These are phyloP conservation scores for Saxophila tyrrhenica DNA, from an alignment of 495 filamentous ascomycete genomes.

Conservation along the genomic window DNA sequence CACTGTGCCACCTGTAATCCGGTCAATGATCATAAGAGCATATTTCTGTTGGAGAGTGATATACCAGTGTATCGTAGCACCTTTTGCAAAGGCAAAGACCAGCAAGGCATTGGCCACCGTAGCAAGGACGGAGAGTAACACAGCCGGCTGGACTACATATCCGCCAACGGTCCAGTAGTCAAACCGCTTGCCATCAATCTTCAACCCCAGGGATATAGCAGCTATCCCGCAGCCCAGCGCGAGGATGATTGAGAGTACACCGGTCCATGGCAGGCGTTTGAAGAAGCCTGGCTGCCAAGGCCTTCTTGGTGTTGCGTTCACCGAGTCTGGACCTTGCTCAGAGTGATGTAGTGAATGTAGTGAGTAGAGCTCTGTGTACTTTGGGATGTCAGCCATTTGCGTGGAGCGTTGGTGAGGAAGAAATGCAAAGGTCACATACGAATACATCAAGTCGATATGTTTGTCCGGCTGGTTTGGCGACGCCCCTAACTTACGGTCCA, in stretches of 20 bases:
- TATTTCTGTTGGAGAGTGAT: neutral
- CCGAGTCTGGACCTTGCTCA: too few relatives aligned
- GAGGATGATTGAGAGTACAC: neutral
- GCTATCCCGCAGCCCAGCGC: neutral
- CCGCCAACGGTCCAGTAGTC: neutral
- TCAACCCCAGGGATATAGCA: neutral
- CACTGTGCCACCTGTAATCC: neutral
- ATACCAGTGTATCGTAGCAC: neutral
- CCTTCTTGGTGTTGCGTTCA: too few relatives aligned
- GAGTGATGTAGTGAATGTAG: too few relatives aligned
- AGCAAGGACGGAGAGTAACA: neutral
- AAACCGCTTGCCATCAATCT: neutral
- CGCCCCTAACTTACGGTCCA: too few relatives aligned
- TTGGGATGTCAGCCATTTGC: too few relatives aligned
- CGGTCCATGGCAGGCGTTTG: neutral
- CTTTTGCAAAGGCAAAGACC: neutral
- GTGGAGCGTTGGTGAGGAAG: too few relatives aligned
- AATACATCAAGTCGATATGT: too few relatives aligned
- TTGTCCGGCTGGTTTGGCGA: too few relatives aligned
- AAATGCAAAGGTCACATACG: too few relatives aligned
- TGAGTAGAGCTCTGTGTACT: too few relatives aligned
- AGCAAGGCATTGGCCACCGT: neutral
- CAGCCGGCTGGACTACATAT: neutral
- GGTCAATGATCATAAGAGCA: neutral
- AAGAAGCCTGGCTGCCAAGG: neutral